Conservation (phyloP, 2,329 filamentous ascomycete species). For the Uncinocarpus reesii region DNA sequence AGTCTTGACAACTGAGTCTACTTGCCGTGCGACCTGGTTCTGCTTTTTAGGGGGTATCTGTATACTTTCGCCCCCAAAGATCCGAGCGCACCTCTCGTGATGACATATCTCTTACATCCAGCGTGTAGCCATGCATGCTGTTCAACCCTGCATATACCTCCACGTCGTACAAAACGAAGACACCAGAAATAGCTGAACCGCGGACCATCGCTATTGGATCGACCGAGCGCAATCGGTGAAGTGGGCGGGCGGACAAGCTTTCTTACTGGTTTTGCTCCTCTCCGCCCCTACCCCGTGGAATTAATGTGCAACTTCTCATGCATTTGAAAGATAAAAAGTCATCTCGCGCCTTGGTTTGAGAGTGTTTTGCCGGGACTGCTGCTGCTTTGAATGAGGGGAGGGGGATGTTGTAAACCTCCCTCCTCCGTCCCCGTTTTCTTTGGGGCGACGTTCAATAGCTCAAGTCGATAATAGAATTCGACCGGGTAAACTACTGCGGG, state of each 20-base stretch:
- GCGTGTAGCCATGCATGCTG: background rate
- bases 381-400: no score
- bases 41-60: no score
- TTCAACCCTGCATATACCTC: background rate
- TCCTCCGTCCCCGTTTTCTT: no score
- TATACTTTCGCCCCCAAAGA: background rate
- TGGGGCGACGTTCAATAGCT: no score
- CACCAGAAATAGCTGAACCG: background rate
- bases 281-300: background rate
- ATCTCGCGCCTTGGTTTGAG: no score
- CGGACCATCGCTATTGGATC: background rate
- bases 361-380: no score
- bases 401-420: no score
- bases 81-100: background rate
- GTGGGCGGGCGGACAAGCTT: background rate
- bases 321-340: background rate
- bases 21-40: no score
- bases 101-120: background rate
- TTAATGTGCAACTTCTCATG: background rate
- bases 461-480: no score
- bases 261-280: background rate
- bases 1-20: no score
- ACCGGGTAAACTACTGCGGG: no score
- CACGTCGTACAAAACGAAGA: background rate
- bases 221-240: background rate